A percentile compares a stretch with the other conserved stretches of the same genome.
These are phyloP conservation scores for Hyphopichia homilentoma DNA, from an alignment of 805 yeast species.

Conservation along the genomic window DNA sequence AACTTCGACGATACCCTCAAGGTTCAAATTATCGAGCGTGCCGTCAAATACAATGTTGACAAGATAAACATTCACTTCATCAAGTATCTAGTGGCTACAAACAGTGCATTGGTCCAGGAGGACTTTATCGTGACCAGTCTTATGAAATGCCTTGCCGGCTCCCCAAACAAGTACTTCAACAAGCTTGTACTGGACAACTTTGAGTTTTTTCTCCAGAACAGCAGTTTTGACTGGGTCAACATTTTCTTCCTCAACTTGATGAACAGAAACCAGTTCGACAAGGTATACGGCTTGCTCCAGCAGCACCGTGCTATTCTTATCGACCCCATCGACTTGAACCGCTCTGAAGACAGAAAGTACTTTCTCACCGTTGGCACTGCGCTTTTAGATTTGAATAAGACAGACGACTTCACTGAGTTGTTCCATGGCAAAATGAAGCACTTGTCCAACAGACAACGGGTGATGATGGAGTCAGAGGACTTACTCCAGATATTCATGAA, in stretches of 20 bases:
- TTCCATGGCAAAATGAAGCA: too few relatives aligned
- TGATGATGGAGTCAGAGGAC: constrained; percentile 10
- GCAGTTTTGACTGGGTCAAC: constrained; percentile 22
- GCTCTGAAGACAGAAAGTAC: constrained; percentile 1
- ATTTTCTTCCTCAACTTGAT: constrained; percentile 11
- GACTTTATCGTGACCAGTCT: too few relatives aligned
- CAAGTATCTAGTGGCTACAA: constrained; percentile 16
- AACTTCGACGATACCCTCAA: constrained; percentile 8
- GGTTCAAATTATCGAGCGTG: constrained; percentile 7
- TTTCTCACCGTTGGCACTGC: constrained; percentile 6
- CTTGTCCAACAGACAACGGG: constrained; percentile 6
- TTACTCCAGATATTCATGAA: constrained; percentile 20
- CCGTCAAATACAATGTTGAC: constrained; percentile 21
- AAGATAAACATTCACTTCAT: constrained; percentile 20
- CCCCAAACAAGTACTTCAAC: constrained; percentile 19
- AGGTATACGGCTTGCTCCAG: constrained; percentile 3
- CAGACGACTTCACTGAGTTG: constrained; percentile 11
- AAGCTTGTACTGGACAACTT: constrained; percentile 9
- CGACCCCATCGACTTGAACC: too few relatives aligned
- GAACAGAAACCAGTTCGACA: constrained; percentile 1
- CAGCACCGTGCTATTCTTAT: too few relatives aligned
- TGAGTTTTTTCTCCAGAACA: too few relatives aligned
- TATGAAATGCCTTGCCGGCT: constrained; percentile 1
- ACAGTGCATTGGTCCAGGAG: too few relatives aligned
- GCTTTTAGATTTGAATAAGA: constrained; percentile 9